These are phyloP conservation scores for Hyaloscypha variabilis DNA, from an alignment of 495 filamentous ascomycete species.

Conservation along the genomic window DNA sequence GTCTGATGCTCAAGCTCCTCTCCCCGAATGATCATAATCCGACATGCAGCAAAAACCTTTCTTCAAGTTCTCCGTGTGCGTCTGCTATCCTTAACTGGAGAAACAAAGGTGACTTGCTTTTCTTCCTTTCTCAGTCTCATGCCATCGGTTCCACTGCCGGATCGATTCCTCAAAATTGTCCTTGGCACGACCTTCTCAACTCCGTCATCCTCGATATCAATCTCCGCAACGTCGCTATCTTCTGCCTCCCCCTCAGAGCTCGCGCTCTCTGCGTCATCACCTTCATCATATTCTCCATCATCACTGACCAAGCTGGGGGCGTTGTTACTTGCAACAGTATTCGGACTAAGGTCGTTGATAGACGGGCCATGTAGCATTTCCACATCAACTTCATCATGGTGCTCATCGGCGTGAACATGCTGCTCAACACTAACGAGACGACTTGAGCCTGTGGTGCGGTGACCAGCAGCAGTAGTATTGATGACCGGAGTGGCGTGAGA, in stretches of 20 bases:
- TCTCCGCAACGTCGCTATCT: constrained; percentile 47
- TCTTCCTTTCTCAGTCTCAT: constrained; percentile 44
- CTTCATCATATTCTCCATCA: constrained; percentile 75
- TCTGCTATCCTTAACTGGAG: constrained; percentile 35
- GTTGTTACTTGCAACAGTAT: constrained; percentile 76
- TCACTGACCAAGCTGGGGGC: constrained; percentile 89
- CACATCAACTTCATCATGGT: constrained; percentile 27
- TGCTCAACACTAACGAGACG: constrained; percentile 45
- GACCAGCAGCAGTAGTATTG: constrained; percentile 34
- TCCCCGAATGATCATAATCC: not conserved
- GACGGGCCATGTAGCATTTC: constrained; percentile 34
- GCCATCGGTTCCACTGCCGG: constrained; percentile 34
- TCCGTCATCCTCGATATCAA: constrained; percentile 54
- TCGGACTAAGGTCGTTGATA: constrained; percentile 69
- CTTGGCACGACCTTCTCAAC: constrained; percentile 30
- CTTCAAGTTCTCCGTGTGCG: constrained; percentile 20
- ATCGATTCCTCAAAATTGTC: constrained; percentile 31
- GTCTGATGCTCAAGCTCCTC: not conserved
- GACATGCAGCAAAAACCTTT: not conserved
- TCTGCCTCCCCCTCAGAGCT: constrained; percentile 49
- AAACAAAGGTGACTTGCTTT: constrained; percentile 51
- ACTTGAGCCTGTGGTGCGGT: constrained; percentile 32
- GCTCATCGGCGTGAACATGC: constrained; percentile 50
- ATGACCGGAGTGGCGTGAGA: constrained; percentile 39
- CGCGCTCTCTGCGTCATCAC: constrained; percentile 52